phyloP scores from a whole-genome alignment of 73 alveolate species.

The Blepharisma japonicum region DNA sequence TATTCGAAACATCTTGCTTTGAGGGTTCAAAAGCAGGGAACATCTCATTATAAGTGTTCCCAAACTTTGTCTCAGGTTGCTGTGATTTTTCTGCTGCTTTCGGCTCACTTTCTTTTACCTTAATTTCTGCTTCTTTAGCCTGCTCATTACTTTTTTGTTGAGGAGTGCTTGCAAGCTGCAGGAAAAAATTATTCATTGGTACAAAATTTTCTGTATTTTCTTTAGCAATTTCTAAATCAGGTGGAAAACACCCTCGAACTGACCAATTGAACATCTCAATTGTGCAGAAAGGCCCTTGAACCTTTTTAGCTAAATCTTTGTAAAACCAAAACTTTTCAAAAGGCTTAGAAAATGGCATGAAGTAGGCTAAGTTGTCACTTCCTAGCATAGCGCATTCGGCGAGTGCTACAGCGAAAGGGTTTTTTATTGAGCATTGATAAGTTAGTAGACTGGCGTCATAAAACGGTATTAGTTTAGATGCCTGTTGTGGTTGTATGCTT shows the following conservation, averaged over 20 bases:
- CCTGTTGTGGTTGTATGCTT: neutral
- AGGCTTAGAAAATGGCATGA: neutral
- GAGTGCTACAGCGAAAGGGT: neutral
- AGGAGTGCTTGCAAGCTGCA: no score
- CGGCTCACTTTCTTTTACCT: no score
- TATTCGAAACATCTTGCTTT: no score
- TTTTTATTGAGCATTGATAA: neutral
- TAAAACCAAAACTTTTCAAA: neutral
- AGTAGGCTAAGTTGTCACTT: neutral
- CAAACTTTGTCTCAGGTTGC: no score
- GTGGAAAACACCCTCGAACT: conserved; percentile 3
- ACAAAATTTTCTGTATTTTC: neutral
- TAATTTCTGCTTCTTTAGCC: no score
- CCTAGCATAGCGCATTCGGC: neutral
- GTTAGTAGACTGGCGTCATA: neutral
- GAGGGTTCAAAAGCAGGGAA: no score
- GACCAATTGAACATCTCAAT: neutral
- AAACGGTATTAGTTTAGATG: neutral
- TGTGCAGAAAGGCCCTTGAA: neutral
- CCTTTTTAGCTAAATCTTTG: neutral
- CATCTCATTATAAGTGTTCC: no score
- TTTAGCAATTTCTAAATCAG: conserved; percentile 7
- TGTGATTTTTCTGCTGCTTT: no score
- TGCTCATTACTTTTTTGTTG: no score
- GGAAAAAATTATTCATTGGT: neutral